phyloP scores from a whole-genome alignment of 2,329 filamentous ascomycete genomes.

The Byssoonygena ceratinophila region DNA sequence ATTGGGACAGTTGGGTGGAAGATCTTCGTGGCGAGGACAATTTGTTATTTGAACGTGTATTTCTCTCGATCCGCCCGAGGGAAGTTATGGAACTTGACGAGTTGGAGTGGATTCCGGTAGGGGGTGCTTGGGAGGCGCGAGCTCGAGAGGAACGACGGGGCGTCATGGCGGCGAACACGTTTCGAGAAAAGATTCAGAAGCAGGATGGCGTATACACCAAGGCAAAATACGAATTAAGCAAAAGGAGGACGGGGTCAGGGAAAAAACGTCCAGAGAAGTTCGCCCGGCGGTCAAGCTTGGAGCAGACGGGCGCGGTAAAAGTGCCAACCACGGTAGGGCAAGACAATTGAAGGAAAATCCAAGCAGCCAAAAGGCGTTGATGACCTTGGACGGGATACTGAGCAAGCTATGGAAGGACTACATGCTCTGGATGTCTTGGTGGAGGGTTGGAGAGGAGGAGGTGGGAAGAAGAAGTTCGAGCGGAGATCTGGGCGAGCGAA shows the following conservation, averaged over 20 bases:
- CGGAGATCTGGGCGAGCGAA: slow-evolving; percentile 14
- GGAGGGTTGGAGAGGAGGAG: slow-evolving; percentile 20
- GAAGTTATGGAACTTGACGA: slow-evolving; percentile 61
- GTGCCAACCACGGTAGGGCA: slow-evolving; percentile 12
- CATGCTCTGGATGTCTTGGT: slow-evolving; percentile 14
- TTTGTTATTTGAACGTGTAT: slow-evolving; percentile 61
- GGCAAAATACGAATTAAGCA: neutral
- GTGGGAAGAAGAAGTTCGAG: slow-evolving; percentile 21
- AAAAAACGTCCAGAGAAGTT: slow-evolving; percentile 1
- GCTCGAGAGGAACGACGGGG: slow-evolving; percentile 87
- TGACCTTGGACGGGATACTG: slow-evolving; percentile 10
- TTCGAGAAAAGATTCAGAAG: neutral
- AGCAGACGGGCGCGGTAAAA: slow-evolving; percentile 12
- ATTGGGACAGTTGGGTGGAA: slow-evolving; percentile 47
- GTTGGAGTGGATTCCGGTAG: slow-evolving; percentile 63
- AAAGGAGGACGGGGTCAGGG: slow-evolving; percentile 18
- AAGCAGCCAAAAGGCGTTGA: slow-evolving; percentile 17
- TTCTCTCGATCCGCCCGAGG: slow-evolving; percentile 64
- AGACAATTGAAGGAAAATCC: slow-evolving; percentile 19
- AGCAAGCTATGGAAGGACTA: slow-evolving; percentile 21
- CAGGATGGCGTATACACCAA: neutral
- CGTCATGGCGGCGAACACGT: slow-evolving; percentile 40
- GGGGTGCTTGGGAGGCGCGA: slow-evolving; percentile 53
- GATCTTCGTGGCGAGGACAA: slow-evolving; percentile 64
- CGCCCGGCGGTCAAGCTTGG: slow-evolving; percentile 16